phyloP scores from a whole-genome alignment of 2,329 filamentous ascomycete genomes.

The Cladosporium sp. region DNA sequence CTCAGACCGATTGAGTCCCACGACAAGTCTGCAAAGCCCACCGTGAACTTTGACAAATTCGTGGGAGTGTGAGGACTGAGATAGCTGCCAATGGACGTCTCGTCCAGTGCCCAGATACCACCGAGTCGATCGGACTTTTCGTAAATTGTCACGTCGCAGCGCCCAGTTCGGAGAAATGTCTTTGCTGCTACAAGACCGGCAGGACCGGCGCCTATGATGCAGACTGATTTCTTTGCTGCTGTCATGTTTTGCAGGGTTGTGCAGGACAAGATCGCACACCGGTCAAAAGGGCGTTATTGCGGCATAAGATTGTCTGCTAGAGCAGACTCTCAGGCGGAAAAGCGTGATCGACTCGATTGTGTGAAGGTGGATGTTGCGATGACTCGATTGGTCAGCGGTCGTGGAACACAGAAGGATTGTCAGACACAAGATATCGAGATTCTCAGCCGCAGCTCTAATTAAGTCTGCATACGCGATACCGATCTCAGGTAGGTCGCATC shows the following conservation, averaged over 20 bases:
- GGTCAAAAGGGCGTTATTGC: too few relatives aligned
- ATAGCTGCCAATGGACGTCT: slow-evolving; percentile 46
- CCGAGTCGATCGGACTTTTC: slow-evolving; percentile 64
- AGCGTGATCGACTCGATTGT: too few relatives aligned
- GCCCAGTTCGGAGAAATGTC: slow-evolving; percentile 58
- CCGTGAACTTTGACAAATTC: slow-evolving; percentile 74
- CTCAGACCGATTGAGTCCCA: slow-evolving; percentile 53
- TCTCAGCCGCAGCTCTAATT: background rate
- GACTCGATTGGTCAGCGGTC: slow-evolving; percentile 9
- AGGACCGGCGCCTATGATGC: slow-evolving; percentile 43
- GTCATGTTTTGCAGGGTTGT: background rate
- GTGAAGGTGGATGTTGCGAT: background rate
- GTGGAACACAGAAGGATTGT: background rate
- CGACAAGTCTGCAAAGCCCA: slow-evolving; percentile 60
- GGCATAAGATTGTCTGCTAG: too few relatives aligned
- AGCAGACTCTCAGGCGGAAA: too few relatives aligned
- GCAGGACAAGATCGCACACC: background rate
- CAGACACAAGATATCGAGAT: background rate
- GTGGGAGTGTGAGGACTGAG: slow-evolving; percentile 57
- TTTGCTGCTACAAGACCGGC: slow-evolving; percentile 52
- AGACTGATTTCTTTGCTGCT: slow-evolving; percentile 23
- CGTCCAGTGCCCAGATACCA: slow-evolving; percentile 66
- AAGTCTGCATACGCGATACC: too few relatives aligned
- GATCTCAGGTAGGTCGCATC: too few relatives aligned
- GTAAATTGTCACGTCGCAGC: slow-evolving; percentile 66